phyloP scores from a whole-genome alignment of 2,329 filamentous ascomycete genomes.

The Cladosporium sp. region DNA sequence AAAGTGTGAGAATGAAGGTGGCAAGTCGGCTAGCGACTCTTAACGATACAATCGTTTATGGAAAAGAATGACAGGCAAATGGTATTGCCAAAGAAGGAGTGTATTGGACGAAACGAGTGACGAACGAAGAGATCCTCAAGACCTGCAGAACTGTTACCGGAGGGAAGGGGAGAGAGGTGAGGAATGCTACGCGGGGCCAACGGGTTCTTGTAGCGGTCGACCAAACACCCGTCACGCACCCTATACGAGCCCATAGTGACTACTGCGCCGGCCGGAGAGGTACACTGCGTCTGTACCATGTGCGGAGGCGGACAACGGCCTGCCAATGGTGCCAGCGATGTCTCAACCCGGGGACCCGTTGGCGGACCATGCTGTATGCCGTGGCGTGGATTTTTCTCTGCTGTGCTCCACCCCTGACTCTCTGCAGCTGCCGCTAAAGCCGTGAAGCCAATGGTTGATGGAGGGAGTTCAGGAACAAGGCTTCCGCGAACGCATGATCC shows the following conservation, averaged over 20 bases:
- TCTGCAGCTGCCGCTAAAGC: neutral
- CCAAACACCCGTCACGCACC: conserved; percentile 93
- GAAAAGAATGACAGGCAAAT: conserved; percentile 8
- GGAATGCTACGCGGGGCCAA: conserved; percentile 10
- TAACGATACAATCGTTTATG: conserved; percentile 4
- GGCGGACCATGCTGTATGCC: conserved; percentile 7
- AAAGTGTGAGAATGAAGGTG: conserved; percentile 1
- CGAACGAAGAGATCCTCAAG: conserved; percentile 13
- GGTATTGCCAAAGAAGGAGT: conserved; percentile 6
- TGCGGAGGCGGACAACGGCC: conserved; percentile 9
- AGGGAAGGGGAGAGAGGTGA: conserved; percentile 3
- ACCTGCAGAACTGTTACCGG: conserved; percentile 12
- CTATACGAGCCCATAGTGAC: conserved; percentile 66
- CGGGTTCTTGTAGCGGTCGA: conserved; percentile 30
- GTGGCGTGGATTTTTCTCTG: conserved; percentile 1
- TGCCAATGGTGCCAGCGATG: conserved; percentile 8
- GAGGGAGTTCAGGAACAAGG: conserved; percentile 2
- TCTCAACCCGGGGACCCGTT: conserved; percentile 9
- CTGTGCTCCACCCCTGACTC: conserved; percentile 9
- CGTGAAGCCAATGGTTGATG: neutral
- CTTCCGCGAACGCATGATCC: conserved; percentile 1
- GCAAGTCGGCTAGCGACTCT: conserved; percentile 13
- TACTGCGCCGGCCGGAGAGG: conserved; percentile 59
- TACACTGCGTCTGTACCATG: neutral
- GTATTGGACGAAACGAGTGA: conserved; percentile 13